A percentile compares a stretch with the other conserved stretches of the same genome.
Evolutionary conservation across 2,329 filamentous ascomycete species (phyloP).

Genomic region (Microdochium bolleyi): DNA sequence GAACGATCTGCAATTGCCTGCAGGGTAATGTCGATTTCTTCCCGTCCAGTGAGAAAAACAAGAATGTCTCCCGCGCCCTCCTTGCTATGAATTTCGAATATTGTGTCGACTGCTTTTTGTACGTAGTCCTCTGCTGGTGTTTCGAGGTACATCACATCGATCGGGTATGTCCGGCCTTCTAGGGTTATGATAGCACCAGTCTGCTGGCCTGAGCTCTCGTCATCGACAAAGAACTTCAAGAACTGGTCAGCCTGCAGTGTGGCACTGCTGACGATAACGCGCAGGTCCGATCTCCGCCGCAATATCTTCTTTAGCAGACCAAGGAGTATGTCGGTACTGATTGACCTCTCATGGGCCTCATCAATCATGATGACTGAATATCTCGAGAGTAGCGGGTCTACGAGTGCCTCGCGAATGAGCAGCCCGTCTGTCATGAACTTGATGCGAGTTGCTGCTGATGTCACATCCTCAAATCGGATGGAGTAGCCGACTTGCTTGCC

Average conservation of each 20-base stretch:
- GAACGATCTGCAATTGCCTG: slow-evolving; percentile 70
- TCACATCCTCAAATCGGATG: slow-evolving; percentile 86
- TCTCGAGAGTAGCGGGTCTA: slow-evolving; percentile 81
- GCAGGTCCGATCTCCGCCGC: slow-evolving; percentile 69
- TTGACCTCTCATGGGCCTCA: slow-evolving; percentile 88
- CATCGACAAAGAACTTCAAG: slow-evolving; percentile 61
- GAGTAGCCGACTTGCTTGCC: slow-evolving; percentile 92
- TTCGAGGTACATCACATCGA: slow-evolving; percentile 77
- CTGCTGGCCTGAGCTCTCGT: slow-evolving; percentile 1
- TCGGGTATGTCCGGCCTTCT: slow-evolving; percentile 81
- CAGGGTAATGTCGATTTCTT: slow-evolving; percentile 83
- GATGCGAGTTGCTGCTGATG: slow-evolving; percentile 75
- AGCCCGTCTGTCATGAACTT: slow-evolving; percentile 95
- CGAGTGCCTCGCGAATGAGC: slow-evolving; percentile 81
- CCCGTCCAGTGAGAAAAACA: slow-evolving; percentile 83
- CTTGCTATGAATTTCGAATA: slow-evolving; percentile 78
- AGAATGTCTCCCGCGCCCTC: slow-evolving; percentile 82
- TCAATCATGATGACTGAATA: slow-evolving; percentile 98
- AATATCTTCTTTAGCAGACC: slow-evolving; percentile 87
- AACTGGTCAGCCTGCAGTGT: slow-evolving; percentile 88
- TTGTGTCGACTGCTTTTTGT: slow-evolving; percentile 71
- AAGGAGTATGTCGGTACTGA: slow-evolving; percentile 86
- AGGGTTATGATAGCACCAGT: slow-evolving; percentile 65
- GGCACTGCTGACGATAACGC: slow-evolving; percentile 87
- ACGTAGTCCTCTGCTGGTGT: slow-evolving; percentile 79